Evolutionary conservation across 306 rosid genomes (phyloP), one percentile per base, ranked within the genome.

Genomic region (Chamaecrista fasciculata): DNA sequence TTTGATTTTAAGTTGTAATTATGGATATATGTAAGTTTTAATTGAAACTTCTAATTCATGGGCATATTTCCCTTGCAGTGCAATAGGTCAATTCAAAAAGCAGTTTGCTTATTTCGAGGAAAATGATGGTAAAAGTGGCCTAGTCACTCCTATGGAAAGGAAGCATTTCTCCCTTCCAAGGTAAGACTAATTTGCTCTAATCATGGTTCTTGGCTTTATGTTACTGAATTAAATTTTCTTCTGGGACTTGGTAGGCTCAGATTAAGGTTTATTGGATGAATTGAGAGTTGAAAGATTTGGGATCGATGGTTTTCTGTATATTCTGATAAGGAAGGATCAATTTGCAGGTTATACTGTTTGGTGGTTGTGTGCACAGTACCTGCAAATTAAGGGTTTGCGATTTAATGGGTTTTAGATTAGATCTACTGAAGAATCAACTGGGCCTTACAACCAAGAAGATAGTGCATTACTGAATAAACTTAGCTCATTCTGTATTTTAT

Each of bases 161-260:
- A 92, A 84, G 82, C 92, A 92, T 73, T 81, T 82, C 47, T 92
- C 97, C 66, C 95, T 92, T 51, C 97, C 97, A 57, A 76, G 97
- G 97, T 92, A 83, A 60, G 76, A 37, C 23, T 59, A 39, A 48
- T 7, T 4, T 26, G 26, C 52, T 44, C 46, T n/a, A 39, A 62
- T 16, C 51, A 51, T 19, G 4, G 12, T 6, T 56, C 39, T 2
- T 5, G 14, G 25, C 20, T 47, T 44, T 66, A n/a, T 8, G 15
- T n/a, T 53, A 16, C 6, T 60, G 46, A 49, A 40, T 42, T 53
- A 16, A 36, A 20, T 56, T 56, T 28, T 28, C 39, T 33, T 62
- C 62, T 61, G 39, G 53, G 24, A 23, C n/a, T 51, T 23, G 31
- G 12, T 51, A 4, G 33, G 58, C 23, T 49, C 56, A 18, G 56